Evolutionary conservation across 169 alveolate genomes (phyloP).

Genomic region (Prorocentrum cordatum): DNA sequence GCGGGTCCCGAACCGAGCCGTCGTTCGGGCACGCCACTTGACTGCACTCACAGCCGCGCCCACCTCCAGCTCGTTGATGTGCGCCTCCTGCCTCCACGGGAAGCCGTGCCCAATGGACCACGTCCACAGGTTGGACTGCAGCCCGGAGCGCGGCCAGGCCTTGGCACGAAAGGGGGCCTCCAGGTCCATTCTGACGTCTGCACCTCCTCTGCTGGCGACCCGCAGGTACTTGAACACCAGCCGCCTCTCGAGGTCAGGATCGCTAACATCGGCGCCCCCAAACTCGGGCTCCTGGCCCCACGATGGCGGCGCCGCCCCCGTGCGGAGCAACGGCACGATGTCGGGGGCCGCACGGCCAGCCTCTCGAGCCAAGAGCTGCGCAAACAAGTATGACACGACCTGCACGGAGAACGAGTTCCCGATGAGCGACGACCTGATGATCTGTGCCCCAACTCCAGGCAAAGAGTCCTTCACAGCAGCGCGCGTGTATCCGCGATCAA

Average conservation of each 20-base stretch:
- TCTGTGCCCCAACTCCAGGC: too few species aligned
- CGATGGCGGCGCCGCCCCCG: too few species aligned
- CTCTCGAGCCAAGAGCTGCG: neutral
- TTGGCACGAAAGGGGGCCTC: neutral
- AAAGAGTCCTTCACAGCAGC: too few species aligned
- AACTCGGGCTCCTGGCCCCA: too few species aligned
- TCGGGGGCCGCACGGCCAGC: too few species aligned
- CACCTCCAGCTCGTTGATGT: neutral
- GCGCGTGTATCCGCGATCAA: neutral
- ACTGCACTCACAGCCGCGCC: neutral
- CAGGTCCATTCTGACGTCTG: neutral
- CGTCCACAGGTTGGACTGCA: neutral
- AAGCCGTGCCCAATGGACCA: neutral
- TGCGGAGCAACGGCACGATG: too few species aligned
- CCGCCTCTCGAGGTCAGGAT: too few species aligned
- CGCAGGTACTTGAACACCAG: neutral
- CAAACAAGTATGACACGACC: neutral
- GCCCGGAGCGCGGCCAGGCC: constrained; percentile 8
- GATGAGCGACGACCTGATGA: too few species aligned
- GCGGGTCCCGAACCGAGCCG: neutral
- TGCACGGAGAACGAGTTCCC: constrained; percentile 4
- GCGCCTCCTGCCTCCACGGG: neutral
- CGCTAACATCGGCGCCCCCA: too few species aligned
- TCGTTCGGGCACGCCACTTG: neutral
- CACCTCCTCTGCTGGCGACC: neutral